phyloP scores from a whole-genome alignment of 331 rosid species.

The Cydonia oblonga region DNA sequence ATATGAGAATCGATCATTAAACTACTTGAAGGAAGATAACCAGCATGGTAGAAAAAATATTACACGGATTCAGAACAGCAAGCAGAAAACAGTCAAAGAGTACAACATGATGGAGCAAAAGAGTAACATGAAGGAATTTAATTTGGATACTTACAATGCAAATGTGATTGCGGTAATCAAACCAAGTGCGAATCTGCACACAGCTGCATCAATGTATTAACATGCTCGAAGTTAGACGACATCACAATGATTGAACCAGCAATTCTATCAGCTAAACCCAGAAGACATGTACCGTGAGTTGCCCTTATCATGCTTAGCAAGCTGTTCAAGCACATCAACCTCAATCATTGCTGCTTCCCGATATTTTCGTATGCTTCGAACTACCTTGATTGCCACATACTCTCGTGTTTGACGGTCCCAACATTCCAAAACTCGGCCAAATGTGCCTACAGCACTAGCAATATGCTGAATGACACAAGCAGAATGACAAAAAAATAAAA shows the following conservation, averaged over 20 bases:
- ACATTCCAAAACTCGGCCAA: constrained; percentile 80
- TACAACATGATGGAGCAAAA: background rate
- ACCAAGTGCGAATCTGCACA: constrained; percentile 90
- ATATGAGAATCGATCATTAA: constrained; percentile 4
- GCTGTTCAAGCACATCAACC: constrained; percentile 55
- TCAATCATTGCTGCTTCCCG: constrained; percentile 83
- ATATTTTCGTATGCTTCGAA: constrained; percentile 54
- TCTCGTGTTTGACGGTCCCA: constrained; percentile 53
- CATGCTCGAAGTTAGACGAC: background rate
- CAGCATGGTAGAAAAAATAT: background rate
- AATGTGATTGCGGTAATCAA: constrained; percentile 88
- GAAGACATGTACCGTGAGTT: constrained; percentile 37
- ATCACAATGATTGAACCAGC: background rate
- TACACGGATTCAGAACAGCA: background rate
- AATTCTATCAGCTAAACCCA: constrained; percentile 33
- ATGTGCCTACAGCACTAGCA: constrained; percentile 48
- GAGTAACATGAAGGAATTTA: background rate
- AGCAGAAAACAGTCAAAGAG: background rate
- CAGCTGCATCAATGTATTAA: constrained; percentile 55
- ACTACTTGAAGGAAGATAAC: constrained; percentile 11
- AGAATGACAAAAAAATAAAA: constrained; percentile 57
- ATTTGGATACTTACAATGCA: constrained; percentile 67
- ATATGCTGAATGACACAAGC: constrained; percentile 53
- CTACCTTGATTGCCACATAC: constrained; percentile 55
- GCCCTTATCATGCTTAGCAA: constrained; percentile 47